Conservation (phyloP, 2,329 filamentous ascomycete genomes). For the Botrytis squamosa region DNA sequence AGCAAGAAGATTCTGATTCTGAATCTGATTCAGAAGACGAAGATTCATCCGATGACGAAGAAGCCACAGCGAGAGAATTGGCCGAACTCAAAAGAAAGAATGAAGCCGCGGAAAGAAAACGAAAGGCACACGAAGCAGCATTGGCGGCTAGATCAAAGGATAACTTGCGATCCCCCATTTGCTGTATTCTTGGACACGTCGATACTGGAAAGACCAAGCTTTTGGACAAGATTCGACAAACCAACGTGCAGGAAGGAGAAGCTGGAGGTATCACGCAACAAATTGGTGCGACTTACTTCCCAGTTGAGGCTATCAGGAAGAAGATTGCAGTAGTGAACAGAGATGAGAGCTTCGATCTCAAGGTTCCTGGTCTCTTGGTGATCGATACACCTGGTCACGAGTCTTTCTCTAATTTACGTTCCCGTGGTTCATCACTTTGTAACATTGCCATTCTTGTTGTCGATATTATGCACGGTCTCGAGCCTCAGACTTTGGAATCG, state of each 20-base stretch:
- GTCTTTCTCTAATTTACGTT: constrained; percentile 98
- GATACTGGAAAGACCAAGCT: constrained; percentile 99
- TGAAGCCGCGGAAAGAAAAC: constrained; percentile 83
- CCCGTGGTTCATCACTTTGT: constrained; percentile 94
- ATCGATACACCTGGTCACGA: constrained; percentile 99
- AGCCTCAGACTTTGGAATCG: constrained; percentile 95
- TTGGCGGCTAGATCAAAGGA: constrained; percentile 89
- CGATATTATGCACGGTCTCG: constrained; percentile 99
- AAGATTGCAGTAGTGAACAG: constrained; percentile 94
- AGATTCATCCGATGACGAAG: constrained; percentile 59
- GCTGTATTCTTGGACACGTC: constrained; percentile 99
- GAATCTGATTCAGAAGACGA: constrained; percentile 59
- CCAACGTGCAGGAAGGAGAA: constrained; percentile 98
- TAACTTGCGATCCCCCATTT: constrained; percentile 94
- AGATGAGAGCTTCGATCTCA: constrained; percentile 90
- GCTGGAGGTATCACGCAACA: constrained; percentile 99
- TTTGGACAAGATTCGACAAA: constrained; percentile 96
- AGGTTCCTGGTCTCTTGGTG: constrained; percentile 91
- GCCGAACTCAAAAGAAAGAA: constrained; percentile 78
- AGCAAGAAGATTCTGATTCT: constrained; percentile 58
- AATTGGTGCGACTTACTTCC: constrained; percentile 99
- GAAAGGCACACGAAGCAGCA: constrained; percentile 88
- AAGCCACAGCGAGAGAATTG: constrained; percentile 67
- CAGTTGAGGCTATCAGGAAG: constrained; percentile 83
- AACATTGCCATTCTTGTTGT: constrained; percentile 99